Evolutionary conservation across 2,329 filamentous ascomycete species (phyloP).

Genomic region (Daldinia eschscholtzii): DNA sequence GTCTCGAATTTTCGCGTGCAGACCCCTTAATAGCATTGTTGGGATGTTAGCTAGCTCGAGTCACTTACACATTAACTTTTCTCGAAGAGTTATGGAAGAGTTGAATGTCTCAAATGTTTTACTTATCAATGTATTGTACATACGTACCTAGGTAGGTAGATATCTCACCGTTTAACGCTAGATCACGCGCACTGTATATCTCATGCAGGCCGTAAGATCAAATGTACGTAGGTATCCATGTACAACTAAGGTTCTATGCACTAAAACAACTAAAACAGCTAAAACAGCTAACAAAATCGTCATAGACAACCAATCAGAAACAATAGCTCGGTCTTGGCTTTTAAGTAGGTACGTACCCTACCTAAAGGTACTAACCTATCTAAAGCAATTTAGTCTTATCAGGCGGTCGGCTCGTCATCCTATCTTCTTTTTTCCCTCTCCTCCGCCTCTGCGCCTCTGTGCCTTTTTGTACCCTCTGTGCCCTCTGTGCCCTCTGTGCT

Average conservation of each 20-base stretch:
- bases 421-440: constrained; percentile 38
- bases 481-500: constrained; percentile 1
- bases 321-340: constrained; percentile 31
- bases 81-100: constrained; percentile 9
- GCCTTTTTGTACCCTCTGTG: constrained; percentile 1
- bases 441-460: constrained; percentile 11
- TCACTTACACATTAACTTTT: neutral
- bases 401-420: constrained; percentile 48
- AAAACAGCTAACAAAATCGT: constrained; percentile 35
- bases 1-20: neutral
- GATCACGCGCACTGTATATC: constrained; percentile 9
- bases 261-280: constrained; percentile 31
- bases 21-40: neutral
- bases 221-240: constrained; percentile 1
- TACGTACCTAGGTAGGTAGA: neutral
- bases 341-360: constrained; percentile 1
- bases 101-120: neutral
- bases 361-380: neutral
- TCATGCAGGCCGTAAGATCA: neutral
- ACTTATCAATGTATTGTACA: neutral
- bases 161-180: neutral
- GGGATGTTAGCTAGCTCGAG: neutral
- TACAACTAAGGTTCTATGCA: constrained; percentile 8
- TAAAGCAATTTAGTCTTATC: constrained; percentile 27
- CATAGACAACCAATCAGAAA: constrained; percentile 37